These are phyloP conservation scores for Furcasterigmium furcatum DNA, from an alignment of 2,329 filamentous ascomycete genomes.

Conservation along the genomic window DNA sequence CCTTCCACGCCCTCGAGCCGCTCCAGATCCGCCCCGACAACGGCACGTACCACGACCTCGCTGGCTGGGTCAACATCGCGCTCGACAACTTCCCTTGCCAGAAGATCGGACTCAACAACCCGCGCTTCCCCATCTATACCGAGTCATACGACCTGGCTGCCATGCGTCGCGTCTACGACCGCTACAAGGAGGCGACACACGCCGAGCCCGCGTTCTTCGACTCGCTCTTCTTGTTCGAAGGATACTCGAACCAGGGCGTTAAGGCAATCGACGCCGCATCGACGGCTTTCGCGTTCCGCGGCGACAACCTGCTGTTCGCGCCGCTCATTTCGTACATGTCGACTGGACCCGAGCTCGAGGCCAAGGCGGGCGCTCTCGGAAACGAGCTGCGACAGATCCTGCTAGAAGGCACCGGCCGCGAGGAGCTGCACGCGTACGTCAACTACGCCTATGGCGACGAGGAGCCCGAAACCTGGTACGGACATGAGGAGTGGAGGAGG, in stretches of 20 bases:
- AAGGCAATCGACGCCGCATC: conserved; percentile 26
- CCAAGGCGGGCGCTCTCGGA: conserved; percentile 28
- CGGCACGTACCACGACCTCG: conserved; percentile 43
- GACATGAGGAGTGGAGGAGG: conserved; percentile 44
- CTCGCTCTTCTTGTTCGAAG: conserved; percentile 53
- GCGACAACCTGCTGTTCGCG: conserved; percentile 36
- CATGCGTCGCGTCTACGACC: conserved; percentile 23
- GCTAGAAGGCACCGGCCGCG: conserved; percentile 24
- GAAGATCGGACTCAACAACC: conserved; percentile 33
- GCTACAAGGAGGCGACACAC: conserved; percentile 23
- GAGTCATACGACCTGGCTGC: conserved; percentile 29
- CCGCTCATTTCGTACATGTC: conserved; percentile 33
- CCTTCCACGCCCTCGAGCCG: conserved; percentile 39
- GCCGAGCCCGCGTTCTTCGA: conserved; percentile 13
- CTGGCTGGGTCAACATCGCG: conserved; percentile 37
- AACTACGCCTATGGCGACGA: conserved; percentile 52
- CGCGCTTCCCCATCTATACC: conserved; percentile 41
- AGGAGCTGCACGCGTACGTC: conserved; percentile 36
- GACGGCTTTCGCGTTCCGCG: conserved; percentile 42
- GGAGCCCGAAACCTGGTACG: conserved; percentile 37
- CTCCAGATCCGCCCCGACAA: conserved; percentile 21
- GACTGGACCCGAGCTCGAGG: conserved; percentile 24
- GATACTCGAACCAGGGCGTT: conserved; percentile 45
- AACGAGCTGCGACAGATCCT: conserved; percentile 33
- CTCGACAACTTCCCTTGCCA: conserved; percentile 33